These are phyloP conservation scores for Lasiosphaeris hirsuta DNA, from an alignment of 495 filamentous ascomycete genomes.

Conservation along the genomic window DNA sequence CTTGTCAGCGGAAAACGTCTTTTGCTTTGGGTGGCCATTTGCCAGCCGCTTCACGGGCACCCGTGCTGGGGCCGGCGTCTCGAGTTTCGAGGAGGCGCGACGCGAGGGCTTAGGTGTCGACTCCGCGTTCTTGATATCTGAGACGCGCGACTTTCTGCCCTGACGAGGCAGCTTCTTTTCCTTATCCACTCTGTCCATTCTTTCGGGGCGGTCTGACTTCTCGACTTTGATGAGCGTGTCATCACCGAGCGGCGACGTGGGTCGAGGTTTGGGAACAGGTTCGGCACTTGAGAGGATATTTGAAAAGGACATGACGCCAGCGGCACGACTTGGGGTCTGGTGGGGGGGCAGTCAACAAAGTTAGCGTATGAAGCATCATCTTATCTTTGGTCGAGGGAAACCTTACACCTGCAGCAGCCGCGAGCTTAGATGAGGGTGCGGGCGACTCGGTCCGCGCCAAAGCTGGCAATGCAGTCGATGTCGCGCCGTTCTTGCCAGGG, in stretches of 20 bases:
- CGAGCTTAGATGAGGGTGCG: conserved; percentile 26
- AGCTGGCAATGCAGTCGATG: conserved; percentile 37
- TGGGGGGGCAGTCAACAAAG: conserved; percentile 3
- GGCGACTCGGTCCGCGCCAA: conserved; percentile 46
- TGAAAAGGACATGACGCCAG: conserved; percentile 87
- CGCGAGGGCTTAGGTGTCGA: conserved; percentile 40
- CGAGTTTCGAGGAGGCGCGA: conserved; percentile 39
- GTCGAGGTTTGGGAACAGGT: conserved; percentile 48
- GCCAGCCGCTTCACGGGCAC: conserved; percentile 48
- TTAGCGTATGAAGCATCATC: conserved; percentile 9
- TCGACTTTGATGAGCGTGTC: conserved; percentile 24
- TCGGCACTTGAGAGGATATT: conserved; percentile 82
- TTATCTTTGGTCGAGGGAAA: conserved; percentile 21
- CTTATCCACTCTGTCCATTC: conserved; percentile 22
- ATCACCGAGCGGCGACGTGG: conserved; percentile 33
- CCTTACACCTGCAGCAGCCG: conserved; percentile 38
- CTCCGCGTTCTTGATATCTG: conserved; percentile 36
- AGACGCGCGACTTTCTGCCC: conserved; percentile 43
- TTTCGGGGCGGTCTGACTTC: conserved; percentile 21
- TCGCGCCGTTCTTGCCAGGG: conserved; percentile 44
- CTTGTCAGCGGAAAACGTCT: conserved; percentile 58
- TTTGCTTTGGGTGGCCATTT: conserved; percentile 52
- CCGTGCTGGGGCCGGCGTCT: conserved; percentile 42
- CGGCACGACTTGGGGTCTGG: conserved; percentile 63
- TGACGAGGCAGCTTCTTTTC: conserved; percentile 37